Percentiles rank a stretch among this genome's conserved stretches.
These are phyloP conservation scores for Flueggea neowawraea DNA, from an alignment of 441 rosid genomes.

Conservation along the genomic window DNA sequence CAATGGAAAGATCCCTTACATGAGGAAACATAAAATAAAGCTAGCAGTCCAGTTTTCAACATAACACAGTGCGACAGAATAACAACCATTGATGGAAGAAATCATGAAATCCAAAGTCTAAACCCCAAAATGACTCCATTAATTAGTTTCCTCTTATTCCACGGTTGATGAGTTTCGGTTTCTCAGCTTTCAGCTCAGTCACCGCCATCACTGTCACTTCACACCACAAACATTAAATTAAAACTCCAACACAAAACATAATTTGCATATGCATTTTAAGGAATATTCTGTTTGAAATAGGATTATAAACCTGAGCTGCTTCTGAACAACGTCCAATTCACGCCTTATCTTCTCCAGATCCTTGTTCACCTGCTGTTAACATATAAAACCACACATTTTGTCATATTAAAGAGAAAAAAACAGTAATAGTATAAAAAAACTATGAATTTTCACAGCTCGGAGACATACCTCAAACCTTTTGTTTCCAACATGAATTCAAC, in stretches of 20 bases:
- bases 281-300: neutral
- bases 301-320: slow-evolving; percentile 3
- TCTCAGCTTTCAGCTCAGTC: neutral
- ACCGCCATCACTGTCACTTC: neutral
- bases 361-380: slow-evolving; percentile 6
- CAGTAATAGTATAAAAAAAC: neutral
- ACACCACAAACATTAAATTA: neutral
- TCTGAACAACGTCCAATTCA: neutral
- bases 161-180: neutral
- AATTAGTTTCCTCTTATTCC: neutral
- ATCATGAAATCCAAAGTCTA: neutral
- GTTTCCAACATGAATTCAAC: neutral
- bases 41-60: neutral
- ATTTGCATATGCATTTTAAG: neutral
- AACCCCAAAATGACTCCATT: neutral
- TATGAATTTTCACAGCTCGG: neutral
- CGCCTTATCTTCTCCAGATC: neutral
- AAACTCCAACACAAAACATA: neutral
- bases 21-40: too few relatives aligned
- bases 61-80: neutral
- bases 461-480: slow-evolving; percentile 9
- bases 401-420: neutral
- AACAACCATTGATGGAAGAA: neutral
- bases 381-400: neutral
- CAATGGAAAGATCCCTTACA: too few relatives aligned